Conservation (phyloP, 1,284 basidiomycete species). For the Heterobasidion occidentale region DNA sequence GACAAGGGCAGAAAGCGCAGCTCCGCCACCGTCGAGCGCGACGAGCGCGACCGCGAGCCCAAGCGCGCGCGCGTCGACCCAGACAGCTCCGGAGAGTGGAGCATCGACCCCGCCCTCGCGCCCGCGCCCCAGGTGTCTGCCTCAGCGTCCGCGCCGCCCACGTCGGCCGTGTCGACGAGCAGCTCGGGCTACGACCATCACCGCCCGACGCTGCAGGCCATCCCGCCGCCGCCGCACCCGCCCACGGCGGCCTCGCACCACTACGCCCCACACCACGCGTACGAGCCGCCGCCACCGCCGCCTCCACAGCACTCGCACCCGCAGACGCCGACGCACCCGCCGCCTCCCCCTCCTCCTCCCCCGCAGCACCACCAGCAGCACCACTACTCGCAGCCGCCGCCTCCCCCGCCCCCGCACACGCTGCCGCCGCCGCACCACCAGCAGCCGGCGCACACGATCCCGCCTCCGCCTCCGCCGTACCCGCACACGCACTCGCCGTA, state of each 20-base stretch:
- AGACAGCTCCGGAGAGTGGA: slow-evolving; percentile 17
- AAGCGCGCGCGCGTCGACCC: slow-evolving; percentile 31
- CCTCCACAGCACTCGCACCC: slow-evolving; percentile 12
- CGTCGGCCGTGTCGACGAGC: not conserved
- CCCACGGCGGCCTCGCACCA: not conserved
- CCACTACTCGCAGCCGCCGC: slow-evolving; percentile 15
- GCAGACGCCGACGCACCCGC: slow-evolving; percentile 7
- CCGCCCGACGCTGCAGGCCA: slow-evolving; percentile 7
- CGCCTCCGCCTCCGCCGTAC: slow-evolving; percentile 20
- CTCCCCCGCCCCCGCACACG: slow-evolving; percentile 15
- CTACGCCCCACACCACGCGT: not conserved
- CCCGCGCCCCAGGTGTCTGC: slow-evolving; percentile 4
- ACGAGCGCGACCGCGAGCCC: slow-evolving; percentile 16
- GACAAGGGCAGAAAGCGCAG: slow-evolving; percentile 13
- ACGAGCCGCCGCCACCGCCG: slow-evolving; percentile 13
- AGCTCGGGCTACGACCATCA: slow-evolving; percentile 8
- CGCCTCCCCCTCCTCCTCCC: slow-evolving; percentile 18
- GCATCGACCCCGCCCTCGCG: slow-evolving; percentile 10
- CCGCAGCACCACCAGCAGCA: slow-evolving; percentile 20
- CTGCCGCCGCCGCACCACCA: slow-evolving; percentile 15
- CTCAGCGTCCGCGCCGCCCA: not conserved
- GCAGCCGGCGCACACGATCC: slow-evolving; percentile 3
- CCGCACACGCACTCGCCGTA: slow-evolving; percentile 21
- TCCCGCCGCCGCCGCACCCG: slow-evolving; percentile 3
- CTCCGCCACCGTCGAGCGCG: slow-evolving; percentile 14